Base-by-base conservation (phyloP, 176 grass and related monocot genomes). In the Bolboschoenus planiculmis region DNA sequence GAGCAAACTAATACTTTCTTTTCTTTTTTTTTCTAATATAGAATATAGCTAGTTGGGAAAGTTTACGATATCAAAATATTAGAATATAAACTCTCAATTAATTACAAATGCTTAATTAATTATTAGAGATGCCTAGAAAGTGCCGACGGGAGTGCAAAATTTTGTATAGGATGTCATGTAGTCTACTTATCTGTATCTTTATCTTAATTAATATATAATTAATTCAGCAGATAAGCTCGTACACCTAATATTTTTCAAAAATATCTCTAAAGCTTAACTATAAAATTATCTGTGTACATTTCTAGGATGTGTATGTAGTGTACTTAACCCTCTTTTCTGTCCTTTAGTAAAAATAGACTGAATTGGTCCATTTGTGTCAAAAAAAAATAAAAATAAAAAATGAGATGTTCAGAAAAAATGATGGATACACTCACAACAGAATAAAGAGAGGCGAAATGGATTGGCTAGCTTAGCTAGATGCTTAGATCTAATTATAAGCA, bases 401-500 rank as follows among this genome's bases (percentile, higher is more conserved):
- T 2, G 36, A 51, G 72, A 51, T 51, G 72, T 50, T 18, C 26
- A 76, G 42, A 50, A 75, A 75, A 75, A n/a, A 47, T 4, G 42
- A 26, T 29, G 8, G 3, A 74, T 47, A 47, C 70, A 48, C 43
- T 75, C 1, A 15, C 23, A 75, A 10, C 0, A 51, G 71, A 76
- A 76, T 76, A 76, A 76, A 76, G 44, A 75, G 13, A 29, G 24
- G 44, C 8, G 26, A 75, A 51, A 75, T 75, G 24, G 13, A 50
- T 48, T 75, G n/a, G n/a, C n/a, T n/a, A n/a, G 71, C 71, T 13
- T 75, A 74, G 21, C 23, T 74, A 75, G 24, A 30, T 50, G 43
- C 43, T 50, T 75, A 75, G 71, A 48, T 75, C 71, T 50, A 47
- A 50, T 50, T 73, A 73, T 72, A 72, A 72, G 9, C 40, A 11